These are phyloP conservation scores for Physaria fendleri DNA, from an alignment of 345 rosid species.

Conservation along the genomic window DNA sequence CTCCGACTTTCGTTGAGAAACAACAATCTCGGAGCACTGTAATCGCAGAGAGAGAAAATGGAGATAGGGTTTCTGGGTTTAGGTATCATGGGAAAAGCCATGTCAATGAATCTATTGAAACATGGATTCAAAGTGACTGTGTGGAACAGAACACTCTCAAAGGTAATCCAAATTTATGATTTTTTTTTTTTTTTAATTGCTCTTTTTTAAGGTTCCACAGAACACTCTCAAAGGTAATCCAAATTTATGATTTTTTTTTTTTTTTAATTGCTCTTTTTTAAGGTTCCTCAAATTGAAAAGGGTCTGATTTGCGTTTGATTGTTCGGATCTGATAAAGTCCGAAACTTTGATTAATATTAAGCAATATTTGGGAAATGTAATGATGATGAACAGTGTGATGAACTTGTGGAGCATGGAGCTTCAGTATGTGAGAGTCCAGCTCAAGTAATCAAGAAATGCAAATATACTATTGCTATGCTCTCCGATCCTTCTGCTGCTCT, in stretches of 20 bases:
- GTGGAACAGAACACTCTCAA: constrained; percentile 91
- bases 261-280: too few species aligned
- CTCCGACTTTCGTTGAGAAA: too few species aligned
- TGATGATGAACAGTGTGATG: constrained; percentile 57
- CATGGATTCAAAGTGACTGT: constrained; percentile 88
- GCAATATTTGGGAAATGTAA: background rate
- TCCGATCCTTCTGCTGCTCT: constrained; percentile 90
- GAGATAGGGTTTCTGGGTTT: constrained; percentile 89
- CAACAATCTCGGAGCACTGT: too few species aligned
- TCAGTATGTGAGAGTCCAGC: constrained; percentile 78
- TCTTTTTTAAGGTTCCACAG: too few species aligned
- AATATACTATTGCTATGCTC: constrained; percentile 75
- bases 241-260: background rate
- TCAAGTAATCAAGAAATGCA: constrained; percentile 76
- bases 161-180: constrained; percentile 38
- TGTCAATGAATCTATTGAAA: constrained; percentile 71
- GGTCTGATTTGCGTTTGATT: background rate
- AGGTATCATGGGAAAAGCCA: constrained; percentile 98
- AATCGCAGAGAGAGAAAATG: constrained; percentile 39
- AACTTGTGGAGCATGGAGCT: constrained; percentile 80
- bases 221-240: constrained; percentile 74
- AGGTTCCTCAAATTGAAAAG: too few species aligned
- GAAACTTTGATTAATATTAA: background rate
- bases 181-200: too few species aligned
- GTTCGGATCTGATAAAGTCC: constrained; percentile 16